Evolutionary conservation across 2,329 filamentous ascomycete genomes (phyloP).

Genomic region (Juglanconis oblonga): DNA sequence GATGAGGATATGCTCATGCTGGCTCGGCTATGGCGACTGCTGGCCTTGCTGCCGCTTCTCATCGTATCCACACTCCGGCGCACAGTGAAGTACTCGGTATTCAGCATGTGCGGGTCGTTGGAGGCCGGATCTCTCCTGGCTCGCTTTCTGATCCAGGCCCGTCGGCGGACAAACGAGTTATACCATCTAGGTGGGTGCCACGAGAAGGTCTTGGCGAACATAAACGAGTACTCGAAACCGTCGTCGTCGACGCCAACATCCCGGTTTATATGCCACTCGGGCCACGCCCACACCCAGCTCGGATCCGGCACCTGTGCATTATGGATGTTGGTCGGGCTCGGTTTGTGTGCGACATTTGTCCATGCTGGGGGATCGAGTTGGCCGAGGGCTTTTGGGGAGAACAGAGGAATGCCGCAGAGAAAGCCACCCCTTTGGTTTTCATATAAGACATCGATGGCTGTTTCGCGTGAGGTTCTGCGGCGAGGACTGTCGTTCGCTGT

Average conservation of each 20-base stretch:
- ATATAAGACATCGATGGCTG: conserved; percentile 81
- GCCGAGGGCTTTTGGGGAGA: conserved; percentile 80
- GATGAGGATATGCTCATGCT: conserved; percentile 29
- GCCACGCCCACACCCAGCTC: conserved; percentile 85
- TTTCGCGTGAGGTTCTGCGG: conserved; percentile 34
- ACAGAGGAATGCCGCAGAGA: conserved; percentile 84
- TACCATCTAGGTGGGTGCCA: conserved; percentile 95
- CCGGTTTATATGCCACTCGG: conserved; percentile 63
- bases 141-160: conserved; percentile 83
- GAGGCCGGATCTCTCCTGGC: conserved; percentile 56
- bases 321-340: conserved; percentile 65
- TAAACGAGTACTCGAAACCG: conserved; percentile 95
- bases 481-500: not conserved
- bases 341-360: conserved; percentile 68
- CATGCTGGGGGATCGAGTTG: conserved; percentile 83
- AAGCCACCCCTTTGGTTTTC: conserved; percentile 94
- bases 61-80: conserved; percentile 49
- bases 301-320: conserved; percentile 93
- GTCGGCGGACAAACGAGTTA: conserved; percentile 87
- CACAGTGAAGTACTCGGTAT: conserved; percentile 77
- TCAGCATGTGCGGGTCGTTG: conserved; percentile 63
- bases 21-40: conserved; percentile 23
- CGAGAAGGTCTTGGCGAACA: conserved; percentile 69
- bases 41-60: conserved; percentile 37
- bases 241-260: conserved; percentile 82